Evolutionary conservation across 169 alveolate species (phyloP), one percentile per base, ranked within the genome.

Genomic region (Cryptosporidium ubiquitum): DNA sequence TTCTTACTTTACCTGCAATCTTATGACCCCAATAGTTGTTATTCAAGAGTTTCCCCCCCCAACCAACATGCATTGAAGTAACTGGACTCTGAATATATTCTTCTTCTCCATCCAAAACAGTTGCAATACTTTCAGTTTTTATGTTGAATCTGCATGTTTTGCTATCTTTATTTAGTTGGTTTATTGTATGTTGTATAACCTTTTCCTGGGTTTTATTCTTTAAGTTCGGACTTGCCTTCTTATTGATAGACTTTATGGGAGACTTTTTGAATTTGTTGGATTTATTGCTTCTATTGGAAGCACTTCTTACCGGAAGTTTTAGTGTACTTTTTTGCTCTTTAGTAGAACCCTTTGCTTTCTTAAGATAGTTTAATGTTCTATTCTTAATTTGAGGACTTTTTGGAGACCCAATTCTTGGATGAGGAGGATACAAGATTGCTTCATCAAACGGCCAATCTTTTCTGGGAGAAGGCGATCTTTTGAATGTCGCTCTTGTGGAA

Each of bases 391-490:
- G 44, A 9, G 40, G 44, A 18, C 40, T 23, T 44, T 69, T 69
- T 79, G 85, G 52, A 4, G 71, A 73, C 18, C 52, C 44, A 42
- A n/a, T 35, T 47, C 55, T 79, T n/a, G 75, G 64, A 79, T 42
- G 64, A 6, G 66, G 89, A 20, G 89, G 89, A 79, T 79, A 79
- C 4, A 79, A 44, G 9, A n/a, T 57, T 26, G 89, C 42, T 16
- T 79, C 89, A 26, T 79, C 89, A 79, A 79, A 79, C 5, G 89
- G 69, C 89, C 89, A 79, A 5, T 79, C 89, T 31, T 40, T 60
- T 26, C 74, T 58, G n/a, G 89, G 89, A 20, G 89, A 79, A 20
- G 89, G 89, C 1, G 89, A 79, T 66, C 79, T 79, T 44, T 58
- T 79, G 49, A 42, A 79, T 3, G 89, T 58, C 4, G 89, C 74